Conservation (phyloP, 78 protist species). For the Emiliania huxleyi region DNA sequence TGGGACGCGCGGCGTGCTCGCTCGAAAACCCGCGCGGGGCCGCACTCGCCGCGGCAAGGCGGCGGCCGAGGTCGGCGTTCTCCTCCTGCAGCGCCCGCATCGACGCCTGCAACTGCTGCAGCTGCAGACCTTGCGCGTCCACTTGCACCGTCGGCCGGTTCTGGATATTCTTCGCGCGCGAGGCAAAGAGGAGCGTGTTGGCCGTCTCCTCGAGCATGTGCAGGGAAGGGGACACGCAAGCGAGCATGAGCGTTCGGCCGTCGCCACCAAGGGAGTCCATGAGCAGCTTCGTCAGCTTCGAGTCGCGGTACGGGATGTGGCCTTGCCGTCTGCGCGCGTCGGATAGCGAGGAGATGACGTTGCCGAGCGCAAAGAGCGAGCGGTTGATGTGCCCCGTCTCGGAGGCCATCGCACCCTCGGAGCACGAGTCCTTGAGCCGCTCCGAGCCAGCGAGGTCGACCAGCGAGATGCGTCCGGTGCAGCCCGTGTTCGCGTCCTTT, state of each 20-base stretch:
- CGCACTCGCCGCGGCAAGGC: background rate
- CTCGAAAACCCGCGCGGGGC: background rate
- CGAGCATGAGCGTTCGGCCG: conserved; percentile 38
- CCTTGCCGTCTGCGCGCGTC: background rate
- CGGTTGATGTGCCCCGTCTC: conserved; percentile 57
- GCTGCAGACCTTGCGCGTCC: background rate
- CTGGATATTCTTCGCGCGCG: conserved; percentile 44
- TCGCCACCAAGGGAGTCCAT: conserved; percentile 63
- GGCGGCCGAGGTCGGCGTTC: background rate
- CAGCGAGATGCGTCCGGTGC: background rate
- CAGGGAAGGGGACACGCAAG: conserved; percentile 28
- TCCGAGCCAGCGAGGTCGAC: conserved; percentile 68
- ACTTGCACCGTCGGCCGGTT: conserved; percentile 39
- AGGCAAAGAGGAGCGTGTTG: conserved; percentile 53
- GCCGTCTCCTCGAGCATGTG: conserved; percentile 24
- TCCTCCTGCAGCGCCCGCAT: background rate
- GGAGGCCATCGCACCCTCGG: background rate
- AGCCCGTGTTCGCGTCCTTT: background rate
- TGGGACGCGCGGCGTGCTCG: background rate
- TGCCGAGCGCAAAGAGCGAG: conserved; percentile 55
- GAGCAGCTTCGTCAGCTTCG: conserved; percentile 64
- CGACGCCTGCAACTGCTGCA: background rate
- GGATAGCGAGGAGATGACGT: conserved; percentile 54
- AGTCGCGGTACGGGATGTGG: conserved; percentile 68
- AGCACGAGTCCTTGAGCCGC: conserved; percentile 7